Percentiles rank a stretch among this genome's conserved stretches.
Conservation (phyloP, 176 grass and related monocot species). For the Sorghum bicolor region DNA sequence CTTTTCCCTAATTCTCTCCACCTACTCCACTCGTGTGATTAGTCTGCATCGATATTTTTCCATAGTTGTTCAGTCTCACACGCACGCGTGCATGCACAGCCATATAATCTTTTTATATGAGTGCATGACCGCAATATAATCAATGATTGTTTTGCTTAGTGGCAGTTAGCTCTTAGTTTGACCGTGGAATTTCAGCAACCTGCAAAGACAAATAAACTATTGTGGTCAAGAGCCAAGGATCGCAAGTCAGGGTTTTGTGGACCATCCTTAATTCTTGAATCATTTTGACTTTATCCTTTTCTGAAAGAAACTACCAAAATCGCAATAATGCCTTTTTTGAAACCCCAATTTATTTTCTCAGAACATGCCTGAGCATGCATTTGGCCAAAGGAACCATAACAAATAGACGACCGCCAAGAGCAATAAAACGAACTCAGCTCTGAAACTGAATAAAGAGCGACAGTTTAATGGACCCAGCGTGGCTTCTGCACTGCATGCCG, state of each 20-base stretch:
- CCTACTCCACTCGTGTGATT: conserved; percentile 20
- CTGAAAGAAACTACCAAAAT: not conserved
- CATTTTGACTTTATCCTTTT: not conserved
- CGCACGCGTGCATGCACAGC: not conserved
- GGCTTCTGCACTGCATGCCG: no score
- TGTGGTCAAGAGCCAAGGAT: conserved; percentile 22
- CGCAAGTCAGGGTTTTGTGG: conserved; percentile 22
- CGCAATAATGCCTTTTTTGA: not conserved
- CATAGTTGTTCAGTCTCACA: not conserved
- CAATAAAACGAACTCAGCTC: no score
- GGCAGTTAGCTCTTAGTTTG: conserved; percentile 33
- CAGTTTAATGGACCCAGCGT: not conserved
- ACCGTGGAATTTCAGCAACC: conserved; percentile 24
- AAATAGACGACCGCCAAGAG: no score
- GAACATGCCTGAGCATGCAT: not conserved
- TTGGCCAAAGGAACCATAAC: not conserved
- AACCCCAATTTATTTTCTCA: no score
- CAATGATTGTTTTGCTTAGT: not conserved
- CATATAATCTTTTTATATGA: not conserved
- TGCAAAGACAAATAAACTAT: not conserved
- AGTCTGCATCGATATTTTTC: not conserved
- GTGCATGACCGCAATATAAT: not conserved
- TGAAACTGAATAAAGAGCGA: not conserved
- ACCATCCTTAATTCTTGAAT: not conserved
- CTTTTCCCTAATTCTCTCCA: conserved; percentile 36